Percentiles rank a stretch among this genome's conserved stretches.
These are phyloP conservation scores for Colletotrichum siamense DNA, from an alignment of 2,329 filamentous ascomycete genomes.

Conservation along the genomic window DNA sequence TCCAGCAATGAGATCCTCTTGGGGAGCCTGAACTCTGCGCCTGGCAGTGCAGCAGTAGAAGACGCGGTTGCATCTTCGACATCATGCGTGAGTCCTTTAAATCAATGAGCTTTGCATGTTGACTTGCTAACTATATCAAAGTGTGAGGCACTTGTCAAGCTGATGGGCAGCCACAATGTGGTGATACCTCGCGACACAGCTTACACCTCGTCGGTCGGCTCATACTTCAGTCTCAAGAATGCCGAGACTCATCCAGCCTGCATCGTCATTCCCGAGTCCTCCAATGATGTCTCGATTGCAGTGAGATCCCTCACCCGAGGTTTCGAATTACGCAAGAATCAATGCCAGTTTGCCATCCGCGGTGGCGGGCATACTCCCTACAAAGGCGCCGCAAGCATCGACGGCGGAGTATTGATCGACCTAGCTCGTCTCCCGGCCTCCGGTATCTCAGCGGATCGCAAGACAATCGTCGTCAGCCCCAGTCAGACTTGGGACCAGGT, in stretches of 20 bases:
- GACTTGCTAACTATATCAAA: neutral
- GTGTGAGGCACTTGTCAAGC: neutral
- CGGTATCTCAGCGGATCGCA: conserved; percentile 30
- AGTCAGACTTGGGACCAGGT: conserved; percentile 46
- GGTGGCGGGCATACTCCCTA: conserved; percentile 9
- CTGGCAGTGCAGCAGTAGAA: neutral
- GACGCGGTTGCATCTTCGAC: neutral
- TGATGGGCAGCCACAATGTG: neutral
- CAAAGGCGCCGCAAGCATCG: conserved; percentile 18
- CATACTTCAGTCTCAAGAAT: neutral
- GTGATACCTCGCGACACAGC: neutral
- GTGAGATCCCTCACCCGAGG: neutral
- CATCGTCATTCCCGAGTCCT: conserved; percentile 2
- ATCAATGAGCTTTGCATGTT: neutral
- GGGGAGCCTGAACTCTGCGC: neutral
- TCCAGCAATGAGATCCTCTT: neutral
- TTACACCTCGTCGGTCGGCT: neutral
- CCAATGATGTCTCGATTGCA: conserved; percentile 12
- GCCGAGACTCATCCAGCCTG: conserved; percentile 1
- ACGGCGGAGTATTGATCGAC: conserved; percentile 7
- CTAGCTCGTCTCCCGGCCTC: neutral
- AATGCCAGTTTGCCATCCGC: conserved; percentile 12
- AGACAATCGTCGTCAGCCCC: conserved; percentile 37
- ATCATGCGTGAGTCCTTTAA: neutral
- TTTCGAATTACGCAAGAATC: neutral